These are phyloP conservation scores for Ascoidea asiatica DNA, from an alignment of 805 yeast genomes.

Conservation along the genomic window DNA sequence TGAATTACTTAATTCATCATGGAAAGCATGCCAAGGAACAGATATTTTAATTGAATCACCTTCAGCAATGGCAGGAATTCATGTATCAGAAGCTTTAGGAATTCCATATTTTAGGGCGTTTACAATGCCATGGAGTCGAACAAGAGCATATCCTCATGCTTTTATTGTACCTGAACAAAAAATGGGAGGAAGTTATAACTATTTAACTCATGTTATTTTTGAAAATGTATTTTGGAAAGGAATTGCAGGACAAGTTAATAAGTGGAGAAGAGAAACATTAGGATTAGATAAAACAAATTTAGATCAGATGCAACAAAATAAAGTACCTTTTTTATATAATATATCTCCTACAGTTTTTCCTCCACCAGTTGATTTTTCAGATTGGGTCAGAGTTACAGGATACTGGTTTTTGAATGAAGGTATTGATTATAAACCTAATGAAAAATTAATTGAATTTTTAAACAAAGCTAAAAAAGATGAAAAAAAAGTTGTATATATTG, in stretches of 20 bases:
- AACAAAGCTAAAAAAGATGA: constrained; percentile 40
- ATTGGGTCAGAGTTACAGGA: constrained; percentile 93
- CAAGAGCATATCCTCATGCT: constrained; percentile 94
- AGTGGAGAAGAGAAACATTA: constrained; percentile 67
- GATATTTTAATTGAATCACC: constrained; percentile 92
- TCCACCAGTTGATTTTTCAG: constrained; percentile 86
- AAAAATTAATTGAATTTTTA: constrained; percentile 44
- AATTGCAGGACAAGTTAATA: constrained; percentile 71
- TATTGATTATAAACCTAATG: constrained; percentile 44
- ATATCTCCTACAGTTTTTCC: constrained; percentile 83
- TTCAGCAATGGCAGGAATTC: constrained; percentile 90
- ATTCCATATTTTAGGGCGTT: constrained; percentile 91
- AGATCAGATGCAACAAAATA: constrained; percentile 56
- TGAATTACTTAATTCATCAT: constrained; percentile 56
- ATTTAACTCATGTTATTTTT: constrained; percentile 83
- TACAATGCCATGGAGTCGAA: constrained; percentile 98
- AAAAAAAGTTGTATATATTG: constrained; percentile 77
- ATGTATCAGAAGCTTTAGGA: constrained; percentile 82
- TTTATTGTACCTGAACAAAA: constrained; percentile 89
- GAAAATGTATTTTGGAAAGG: constrained; percentile 93
- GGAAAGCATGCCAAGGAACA: constrained; percentile 74
- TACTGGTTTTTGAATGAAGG: constrained; percentile 85
- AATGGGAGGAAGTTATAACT: constrained; percentile 86
- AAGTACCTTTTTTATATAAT: constrained; percentile 80
- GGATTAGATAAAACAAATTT: constrained; percentile 57